phyloP scores from a whole-genome alignment of 2,329 filamentous ascomycete genomes.

The Fusarium miscanthi region DNA sequence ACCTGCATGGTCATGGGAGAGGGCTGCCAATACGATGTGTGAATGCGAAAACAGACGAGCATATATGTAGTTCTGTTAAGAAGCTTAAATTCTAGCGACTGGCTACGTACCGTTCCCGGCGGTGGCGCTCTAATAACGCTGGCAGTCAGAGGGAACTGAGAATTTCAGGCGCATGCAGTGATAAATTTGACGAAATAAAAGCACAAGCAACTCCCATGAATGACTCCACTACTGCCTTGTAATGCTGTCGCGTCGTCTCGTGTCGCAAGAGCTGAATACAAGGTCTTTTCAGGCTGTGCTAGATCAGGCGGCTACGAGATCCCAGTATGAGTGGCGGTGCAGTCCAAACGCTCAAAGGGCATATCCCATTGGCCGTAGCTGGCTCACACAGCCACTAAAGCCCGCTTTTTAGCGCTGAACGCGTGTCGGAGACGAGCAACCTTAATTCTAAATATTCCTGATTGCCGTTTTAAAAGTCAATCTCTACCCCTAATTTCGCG shows the following conservation, averaged over 20 bases:
- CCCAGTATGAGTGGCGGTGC: slow-evolving; percentile 4
- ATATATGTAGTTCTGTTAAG: neutral
- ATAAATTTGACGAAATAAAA: too few species aligned
- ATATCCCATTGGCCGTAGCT: neutral
- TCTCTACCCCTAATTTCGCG: neutral
- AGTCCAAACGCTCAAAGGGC: neutral
- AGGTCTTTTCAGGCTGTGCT: slow-evolving; percentile 7
- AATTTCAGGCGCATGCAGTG: too few species aligned
- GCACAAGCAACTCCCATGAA: neutral
- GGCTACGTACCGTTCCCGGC: too few species aligned
- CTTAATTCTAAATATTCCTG: slow-evolving; percentile 8
- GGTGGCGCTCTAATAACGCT: too few species aligned
- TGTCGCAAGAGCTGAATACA: neutral
- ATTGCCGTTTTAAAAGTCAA: neutral
- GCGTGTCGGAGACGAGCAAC: slow-evolving; percentile 10
- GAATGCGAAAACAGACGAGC: too few species aligned
- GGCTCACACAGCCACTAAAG: slow-evolving; percentile 1
- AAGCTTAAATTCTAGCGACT: neutral
- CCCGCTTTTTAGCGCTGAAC: slow-evolving; percentile 6
- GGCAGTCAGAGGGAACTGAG: too few species aligned
- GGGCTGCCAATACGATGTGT: too few species aligned
- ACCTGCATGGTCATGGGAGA: too few species aligned
- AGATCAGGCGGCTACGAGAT: neutral
- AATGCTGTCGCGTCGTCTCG: neutral
- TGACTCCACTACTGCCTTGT: neutral